Evolutionary conservation across 345 rosid genomes (phyloP).

Genomic region (Raphanus raphanistrum): DNA sequence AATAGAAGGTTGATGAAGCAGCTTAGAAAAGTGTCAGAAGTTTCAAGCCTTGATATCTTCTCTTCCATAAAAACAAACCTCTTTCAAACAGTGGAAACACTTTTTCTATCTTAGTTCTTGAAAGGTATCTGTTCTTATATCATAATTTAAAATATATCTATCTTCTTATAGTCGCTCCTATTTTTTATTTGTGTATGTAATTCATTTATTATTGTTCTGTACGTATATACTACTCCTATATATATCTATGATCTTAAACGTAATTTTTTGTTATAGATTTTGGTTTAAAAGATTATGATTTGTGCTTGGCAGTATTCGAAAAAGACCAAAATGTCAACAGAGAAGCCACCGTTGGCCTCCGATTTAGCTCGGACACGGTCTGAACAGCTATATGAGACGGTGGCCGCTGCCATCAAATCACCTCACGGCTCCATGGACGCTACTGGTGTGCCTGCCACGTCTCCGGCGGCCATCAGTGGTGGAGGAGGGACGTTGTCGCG

Average conservation of each 20-base stretch:
- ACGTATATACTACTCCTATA: not conserved
- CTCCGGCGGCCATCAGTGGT: constrained; percentile 24
- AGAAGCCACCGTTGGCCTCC: constrained; percentile 51
- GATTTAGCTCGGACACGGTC: constrained; percentile 74
- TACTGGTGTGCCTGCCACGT: constrained; percentile 29
- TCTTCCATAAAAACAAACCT: constrained; percentile 24
- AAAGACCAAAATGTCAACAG: constrained; percentile 41
- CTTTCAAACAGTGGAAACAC: constrained; percentile 24
- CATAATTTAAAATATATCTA: not conserved
- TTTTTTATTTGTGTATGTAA: not conserved
- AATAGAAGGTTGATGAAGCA: constrained; percentile 33
- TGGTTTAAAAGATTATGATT: not conserved
- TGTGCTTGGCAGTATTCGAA: not conserved
- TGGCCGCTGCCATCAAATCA: constrained; percentile 74
- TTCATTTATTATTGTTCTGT: not conserved
- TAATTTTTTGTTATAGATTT: not conserved
- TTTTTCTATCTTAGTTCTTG: constrained; percentile 18
- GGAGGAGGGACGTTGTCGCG: constrained; percentile 54
- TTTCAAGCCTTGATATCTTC: constrained; percentile 30
- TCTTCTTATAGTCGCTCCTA: constrained; percentile 26
- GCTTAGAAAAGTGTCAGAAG: constrained; percentile 34
- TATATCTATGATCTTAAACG: constrained; percentile 4
- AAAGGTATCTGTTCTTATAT: constrained; percentile 31
- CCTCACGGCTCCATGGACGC: constrained; percentile 39
- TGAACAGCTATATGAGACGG: constrained; percentile 68